Evolutionary conservation across 352 stramenopile species (phyloP).

Genomic region (Albugo laibachii): DNA sequence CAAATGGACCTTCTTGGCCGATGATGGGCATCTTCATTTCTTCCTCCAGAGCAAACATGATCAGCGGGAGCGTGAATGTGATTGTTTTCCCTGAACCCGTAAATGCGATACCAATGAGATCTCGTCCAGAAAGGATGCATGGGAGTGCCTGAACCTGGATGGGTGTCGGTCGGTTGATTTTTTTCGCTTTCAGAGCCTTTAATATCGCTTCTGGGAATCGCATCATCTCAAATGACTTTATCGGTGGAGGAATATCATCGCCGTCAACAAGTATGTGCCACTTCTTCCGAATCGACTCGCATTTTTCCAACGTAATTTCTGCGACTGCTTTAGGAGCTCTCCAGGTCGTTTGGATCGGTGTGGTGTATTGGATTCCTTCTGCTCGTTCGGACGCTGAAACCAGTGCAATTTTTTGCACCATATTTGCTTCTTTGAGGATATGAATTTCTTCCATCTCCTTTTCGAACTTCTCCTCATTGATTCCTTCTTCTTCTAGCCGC

Average conservation of each 20-base stretch:
- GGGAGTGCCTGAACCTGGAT: slow-evolving; percentile 98
- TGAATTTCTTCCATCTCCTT: slow-evolving; percentile 77
- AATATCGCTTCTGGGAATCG: slow-evolving; percentile 89
- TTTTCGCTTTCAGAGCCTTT: slow-evolving; percentile 83
- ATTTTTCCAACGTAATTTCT: slow-evolving; percentile 68
- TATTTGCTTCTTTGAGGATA: slow-evolving; percentile 88
- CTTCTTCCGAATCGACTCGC: slow-evolving; percentile 88
- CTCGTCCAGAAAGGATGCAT: slow-evolving; percentile 88
- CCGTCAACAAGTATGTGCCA: slow-evolving; percentile 97
- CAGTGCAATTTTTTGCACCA: slow-evolving; percentile 92
- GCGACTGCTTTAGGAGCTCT: slow-evolving; percentile 71
- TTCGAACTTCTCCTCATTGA: slow-evolving; percentile 63
- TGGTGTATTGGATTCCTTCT: slow-evolving; percentile 82
- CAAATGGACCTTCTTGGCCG: slow-evolving; percentile 89
- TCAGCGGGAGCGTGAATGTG: slow-evolving; percentile 91
- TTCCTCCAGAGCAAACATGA: slow-evolving; percentile 94
- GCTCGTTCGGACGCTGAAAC: slow-evolving; percentile 85
- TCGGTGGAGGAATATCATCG: slow-evolving; percentile 87
- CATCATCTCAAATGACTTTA: slow-evolving; percentile 96
- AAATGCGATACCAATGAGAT: slow-evolving; percentile 99
- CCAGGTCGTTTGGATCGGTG: slow-evolving; percentile 85
- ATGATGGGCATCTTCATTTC: slow-evolving; percentile 89
- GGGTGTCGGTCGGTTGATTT: slow-evolving; percentile 91
- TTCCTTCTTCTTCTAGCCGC: slow-evolving; percentile 37
- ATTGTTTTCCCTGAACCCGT: slow-evolving; percentile 98